phyloP scores from a whole-genome alignment of 352 stramenopile species.

The Globisporangium nagaii region DNA sequence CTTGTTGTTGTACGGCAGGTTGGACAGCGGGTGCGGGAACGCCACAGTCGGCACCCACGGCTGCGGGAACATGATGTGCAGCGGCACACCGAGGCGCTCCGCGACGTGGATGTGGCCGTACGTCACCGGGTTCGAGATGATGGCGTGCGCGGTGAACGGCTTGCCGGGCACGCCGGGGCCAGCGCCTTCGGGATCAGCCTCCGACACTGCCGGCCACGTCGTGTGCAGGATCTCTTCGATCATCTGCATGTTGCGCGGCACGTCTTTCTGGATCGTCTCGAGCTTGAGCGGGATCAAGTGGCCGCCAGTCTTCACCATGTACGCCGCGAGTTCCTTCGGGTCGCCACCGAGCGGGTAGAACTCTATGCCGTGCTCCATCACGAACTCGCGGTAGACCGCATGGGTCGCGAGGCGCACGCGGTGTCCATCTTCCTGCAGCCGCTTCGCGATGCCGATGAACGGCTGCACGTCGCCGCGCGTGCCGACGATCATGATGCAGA shows the following conservation, averaged over 20 bases:
- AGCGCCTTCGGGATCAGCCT: slow-evolving; percentile 63
- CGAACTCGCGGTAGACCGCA: slow-evolving; percentile 80
- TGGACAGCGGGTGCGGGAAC: slow-evolving; percentile 89
- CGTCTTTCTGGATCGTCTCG: slow-evolving; percentile 55
- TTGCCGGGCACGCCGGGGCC: slow-evolving; percentile 29
- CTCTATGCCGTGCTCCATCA: slow-evolving; percentile 65
- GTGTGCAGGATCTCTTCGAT: slow-evolving; percentile 84
- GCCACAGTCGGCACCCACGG: slow-evolving; percentile 84
- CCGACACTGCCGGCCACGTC: slow-evolving; percentile 84
- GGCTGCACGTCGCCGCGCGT: slow-evolving; percentile 85
- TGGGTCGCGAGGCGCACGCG: slow-evolving; percentile 90
- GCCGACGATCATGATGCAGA: slow-evolving; percentile 91
- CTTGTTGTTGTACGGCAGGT: slow-evolving; percentile 69
- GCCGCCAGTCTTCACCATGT: slow-evolving; percentile 88
- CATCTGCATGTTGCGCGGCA: slow-evolving; percentile 87
- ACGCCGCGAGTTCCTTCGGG: slow-evolving; percentile 71
- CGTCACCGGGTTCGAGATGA: slow-evolving; percentile 93
- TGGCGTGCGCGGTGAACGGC: slow-evolving; percentile 84
- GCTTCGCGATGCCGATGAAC: slow-evolving; percentile 82
- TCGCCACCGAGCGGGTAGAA: slow-evolving; percentile 73
- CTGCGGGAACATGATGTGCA: slow-evolving; percentile 94
- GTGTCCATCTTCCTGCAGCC: slow-evolving; percentile 81
- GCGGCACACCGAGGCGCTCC: slow-evolving; percentile 86
- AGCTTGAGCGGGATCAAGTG: slow-evolving; percentile 67
- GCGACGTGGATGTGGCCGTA: slow-evolving; percentile 92